Conservation (phyloP, 2,329 filamentous ascomycete species). For the Pseudopyricularia javanii region DNA sequence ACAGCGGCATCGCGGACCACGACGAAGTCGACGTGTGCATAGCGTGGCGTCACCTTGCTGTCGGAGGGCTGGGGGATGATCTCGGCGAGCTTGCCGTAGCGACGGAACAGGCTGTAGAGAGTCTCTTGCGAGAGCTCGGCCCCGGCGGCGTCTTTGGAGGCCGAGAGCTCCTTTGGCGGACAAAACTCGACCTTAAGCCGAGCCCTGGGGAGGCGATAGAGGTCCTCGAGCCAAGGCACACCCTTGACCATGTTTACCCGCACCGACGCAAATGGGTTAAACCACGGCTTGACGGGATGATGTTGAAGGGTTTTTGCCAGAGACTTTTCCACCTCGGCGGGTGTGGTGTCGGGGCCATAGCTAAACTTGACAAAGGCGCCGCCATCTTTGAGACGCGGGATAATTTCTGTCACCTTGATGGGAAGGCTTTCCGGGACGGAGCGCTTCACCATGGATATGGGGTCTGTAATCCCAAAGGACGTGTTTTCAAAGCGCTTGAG, state of each 20-base stretch:
- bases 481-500: slow-evolving; percentile 39
- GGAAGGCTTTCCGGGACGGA: slow-evolving; percentile 50
- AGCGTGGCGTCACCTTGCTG: slow-evolving; percentile 73
- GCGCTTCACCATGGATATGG: slow-evolving; percentile 40
- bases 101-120: slow-evolving; percentile 75
- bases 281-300: slow-evolving; percentile 74
- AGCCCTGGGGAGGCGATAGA: slow-evolving; percentile 68
- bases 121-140: slow-evolving; percentile 77
- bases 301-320: slow-evolving; percentile 53
- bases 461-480: slow-evolving; percentile 36
- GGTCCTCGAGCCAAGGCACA: slow-evolving; percentile 85
- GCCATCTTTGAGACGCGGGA: slow-evolving; percentile 80
- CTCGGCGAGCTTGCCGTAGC: slow-evolving; percentile 81
- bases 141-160: slow-evolving; percentile 39
- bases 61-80: slow-evolving; percentile 74
- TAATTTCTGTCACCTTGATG: slow-evolving; percentile 65
- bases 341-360: slow-evolving; percentile 16
- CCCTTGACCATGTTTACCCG: slow-evolving; percentile 65
- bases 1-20: slow-evolving; percentile 66
- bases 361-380: slow-evolving; percentile 86
- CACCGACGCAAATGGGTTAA: slow-evolving; percentile 67
- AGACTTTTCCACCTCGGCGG: slow-evolving; percentile 28
- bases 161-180: slow-evolving; percentile 50
- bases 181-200: slow-evolving; percentile 78
- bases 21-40: slow-evolving; percentile 67